Base-by-base conservation (phyloP, 768 basidiomycete species). In the Coprinopsis strossmayeri region DNA sequence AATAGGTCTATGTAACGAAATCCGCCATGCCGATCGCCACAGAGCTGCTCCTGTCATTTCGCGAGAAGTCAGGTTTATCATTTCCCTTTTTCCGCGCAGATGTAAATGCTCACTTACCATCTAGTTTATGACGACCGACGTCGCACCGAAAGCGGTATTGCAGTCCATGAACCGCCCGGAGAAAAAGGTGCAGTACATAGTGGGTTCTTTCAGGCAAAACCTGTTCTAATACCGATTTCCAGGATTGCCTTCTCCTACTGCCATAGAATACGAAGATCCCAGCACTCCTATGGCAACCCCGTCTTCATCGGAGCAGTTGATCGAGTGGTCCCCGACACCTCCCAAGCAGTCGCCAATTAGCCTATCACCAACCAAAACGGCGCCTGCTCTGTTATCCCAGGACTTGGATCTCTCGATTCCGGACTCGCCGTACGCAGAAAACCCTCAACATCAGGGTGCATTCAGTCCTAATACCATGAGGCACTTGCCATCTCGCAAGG, bases 401-500 rank as follows among this genome's bases (percentile, higher is more conserved):
- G 40, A 42, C 18, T 23, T 42, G 40, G 40, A 42, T 24, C 4
- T 42, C 24, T 23, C 40, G 7, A 9, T 38, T 21, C 37, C 37
- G 7, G 37, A 38, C 12, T 38, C 37, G 17, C 18, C 37, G 17
- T 38, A 9, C n/a, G n/a, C n/a, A n/a, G n/a, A n/a, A n/a, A 15
- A 5, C 20, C 18, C 13, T 15, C 37, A 21, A 15, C 18, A 15
- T 21, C 37, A 38, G 37, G 5, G 10, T 20, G 18, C 18, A 38
- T 12, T 12, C 37, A n/a, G n/a, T n/a, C 37, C 7, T 17, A 38
- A 18, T 5, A 9, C 7, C 37, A 18, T 9, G 37, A 18, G 37
- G 37, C 35, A 30, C 5, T 13, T 44, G 17, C 30, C 43, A 3
- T 61, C 63, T 26, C 73, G 77, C 35, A 77, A 70, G 58, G 71